These are phyloP conservation scores for Schizophyllum amplum DNA, from an alignment of 1,284 basidiomycete species.

Conservation along the genomic window DNA sequence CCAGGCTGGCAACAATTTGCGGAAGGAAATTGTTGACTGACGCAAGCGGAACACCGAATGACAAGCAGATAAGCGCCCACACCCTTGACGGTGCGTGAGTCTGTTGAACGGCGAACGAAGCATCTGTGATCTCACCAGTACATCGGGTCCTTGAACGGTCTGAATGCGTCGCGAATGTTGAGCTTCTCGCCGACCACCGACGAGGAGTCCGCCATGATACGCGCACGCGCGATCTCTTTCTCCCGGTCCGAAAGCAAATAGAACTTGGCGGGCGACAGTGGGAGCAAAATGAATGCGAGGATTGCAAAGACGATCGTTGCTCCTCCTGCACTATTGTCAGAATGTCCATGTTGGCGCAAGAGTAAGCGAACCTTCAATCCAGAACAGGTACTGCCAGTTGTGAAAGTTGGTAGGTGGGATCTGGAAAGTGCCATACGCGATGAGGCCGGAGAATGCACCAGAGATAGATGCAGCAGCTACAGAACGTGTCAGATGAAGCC, in stretches of 20 bases:
- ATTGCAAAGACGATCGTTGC: slow-evolving; percentile 31
- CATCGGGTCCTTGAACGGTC: slow-evolving; percentile 32
- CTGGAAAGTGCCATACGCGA: slow-evolving; percentile 11
- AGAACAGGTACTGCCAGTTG: slow-evolving; percentile 43
- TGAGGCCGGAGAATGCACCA: slow-evolving; percentile 33
- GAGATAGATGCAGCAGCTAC: slow-evolving; percentile 38
- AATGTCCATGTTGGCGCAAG: neutral
- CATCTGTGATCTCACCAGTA: slow-evolving; percentile 24
- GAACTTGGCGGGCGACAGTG: slow-evolving; percentile 36
- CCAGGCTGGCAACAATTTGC: slow-evolving; percentile 3
- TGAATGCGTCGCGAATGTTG: slow-evolving; percentile 36
- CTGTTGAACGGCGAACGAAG: neutral
- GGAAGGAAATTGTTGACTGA: slow-evolving; percentile 11
- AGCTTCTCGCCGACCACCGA: slow-evolving; percentile 36
- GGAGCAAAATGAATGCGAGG: slow-evolving; percentile 40
- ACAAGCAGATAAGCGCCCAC: slow-evolving; percentile 33
- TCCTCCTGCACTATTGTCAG: slow-evolving; percentile 19
- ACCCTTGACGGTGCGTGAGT: slow-evolving; percentile 14
- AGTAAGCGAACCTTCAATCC: slow-evolving; percentile 45
- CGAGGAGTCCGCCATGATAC: slow-evolving; percentile 41
- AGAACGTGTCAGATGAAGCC: too few relatives aligned
- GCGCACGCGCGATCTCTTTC: slow-evolving; percentile 32
- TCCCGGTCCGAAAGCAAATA: slow-evolving; percentile 32
- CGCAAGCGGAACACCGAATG: slow-evolving; percentile 32
- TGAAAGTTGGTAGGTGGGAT: slow-evolving; percentile 31